Percentiles rank a stretch among this genome's conserved stretches.
Evolutionary conservation across 495 filamentous ascomycete species (phyloP).

Genomic region (Peziza echinospora): DNA sequence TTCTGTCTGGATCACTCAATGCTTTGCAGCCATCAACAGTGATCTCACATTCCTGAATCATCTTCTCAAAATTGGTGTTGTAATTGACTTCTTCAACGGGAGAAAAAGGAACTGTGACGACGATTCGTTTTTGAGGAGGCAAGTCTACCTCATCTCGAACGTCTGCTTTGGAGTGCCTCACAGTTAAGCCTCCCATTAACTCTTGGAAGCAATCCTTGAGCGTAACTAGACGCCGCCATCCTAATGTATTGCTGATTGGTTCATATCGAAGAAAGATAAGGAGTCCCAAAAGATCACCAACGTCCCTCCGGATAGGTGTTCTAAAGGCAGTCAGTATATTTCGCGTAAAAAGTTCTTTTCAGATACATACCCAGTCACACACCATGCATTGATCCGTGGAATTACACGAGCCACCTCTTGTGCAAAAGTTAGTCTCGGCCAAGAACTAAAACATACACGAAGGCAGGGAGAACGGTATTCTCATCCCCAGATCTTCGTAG

Average conservation of each 20-base stretch:
- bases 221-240: constrained; percentile 27
- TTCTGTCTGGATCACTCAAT: no score
- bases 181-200: constrained; percentile 42
- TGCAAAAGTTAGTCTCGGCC: no score
- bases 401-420: constrained; percentile 62
- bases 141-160: constrained; percentile 49
- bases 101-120: constrained; percentile 76
- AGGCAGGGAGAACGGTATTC: no score
- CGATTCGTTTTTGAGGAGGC: constrained; percentile 60
- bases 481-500: no score
- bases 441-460: no score
- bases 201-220: constrained; percentile 11
- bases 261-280: constrained; percentile 60
- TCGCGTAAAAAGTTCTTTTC: no score
- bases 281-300: constrained; percentile 44
- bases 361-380: constrained; percentile 75
- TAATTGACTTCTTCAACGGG: constrained; percentile 81
- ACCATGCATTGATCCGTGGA: constrained; percentile 73
- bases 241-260: constrained; percentile 46
- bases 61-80: constrained; percentile 42
- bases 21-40: constrained; percentile 19
- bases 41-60: constrained; percentile 46
- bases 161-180: constrained; percentile 67
- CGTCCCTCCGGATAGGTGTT: constrained; percentile 66
- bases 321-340: no score